Evolutionary conservation across 805 yeast species (phyloP).

Genomic region (Candida khao-thaluensis): DNA sequence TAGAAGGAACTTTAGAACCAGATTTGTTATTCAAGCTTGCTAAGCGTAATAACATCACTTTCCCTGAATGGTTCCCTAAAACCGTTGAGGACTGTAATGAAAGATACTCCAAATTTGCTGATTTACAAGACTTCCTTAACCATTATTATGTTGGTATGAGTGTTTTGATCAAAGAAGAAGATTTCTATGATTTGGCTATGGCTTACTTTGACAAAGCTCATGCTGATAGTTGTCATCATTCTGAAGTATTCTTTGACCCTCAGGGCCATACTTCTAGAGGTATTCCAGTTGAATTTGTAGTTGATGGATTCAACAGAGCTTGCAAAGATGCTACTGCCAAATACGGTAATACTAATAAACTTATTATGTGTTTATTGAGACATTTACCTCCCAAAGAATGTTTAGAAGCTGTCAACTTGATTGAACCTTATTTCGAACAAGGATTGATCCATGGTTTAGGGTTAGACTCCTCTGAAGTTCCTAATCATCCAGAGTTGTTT

Average conservation of each 20-base stretch:
- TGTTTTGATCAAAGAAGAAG: conserved; percentile 66
- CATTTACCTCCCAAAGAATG: conserved; percentile 67
- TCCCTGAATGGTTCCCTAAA: conserved; percentile 65
- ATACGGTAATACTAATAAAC: conserved; percentile 62
- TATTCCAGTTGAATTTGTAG: conserved; percentile 56
- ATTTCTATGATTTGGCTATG: conserved; percentile 77
- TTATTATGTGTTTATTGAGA: conserved; percentile 81
- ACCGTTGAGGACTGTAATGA: conserved; percentile 55
- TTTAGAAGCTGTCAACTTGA: conserved; percentile 52
- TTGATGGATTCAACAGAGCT: conserved; percentile 67
- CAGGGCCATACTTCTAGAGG: conserved; percentile 79
- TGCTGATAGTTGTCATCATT: conserved; percentile 60
- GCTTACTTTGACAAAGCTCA: conserved; percentile 62
- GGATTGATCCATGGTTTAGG: conserved; percentile 75
- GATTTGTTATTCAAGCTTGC: conserved; percentile 68
- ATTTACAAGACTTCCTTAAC: conserved; percentile 75
- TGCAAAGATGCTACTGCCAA: conserved; percentile 58
- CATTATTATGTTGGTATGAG: conserved; percentile 80
- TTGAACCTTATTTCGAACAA: conserved; percentile 49
- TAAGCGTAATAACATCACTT: conserved; percentile 54
- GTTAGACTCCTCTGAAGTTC: conserved; percentile 76
- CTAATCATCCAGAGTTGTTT: conserved; percentile 73
- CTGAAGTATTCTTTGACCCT: conserved; percentile 82
- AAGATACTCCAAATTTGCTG: conserved; percentile 60
- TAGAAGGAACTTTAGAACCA: conserved; percentile 85